phyloP scores from a whole-genome alignment of 2,329 filamentous ascomycete genomes.

The Aspergillus vadensis region DNA sequence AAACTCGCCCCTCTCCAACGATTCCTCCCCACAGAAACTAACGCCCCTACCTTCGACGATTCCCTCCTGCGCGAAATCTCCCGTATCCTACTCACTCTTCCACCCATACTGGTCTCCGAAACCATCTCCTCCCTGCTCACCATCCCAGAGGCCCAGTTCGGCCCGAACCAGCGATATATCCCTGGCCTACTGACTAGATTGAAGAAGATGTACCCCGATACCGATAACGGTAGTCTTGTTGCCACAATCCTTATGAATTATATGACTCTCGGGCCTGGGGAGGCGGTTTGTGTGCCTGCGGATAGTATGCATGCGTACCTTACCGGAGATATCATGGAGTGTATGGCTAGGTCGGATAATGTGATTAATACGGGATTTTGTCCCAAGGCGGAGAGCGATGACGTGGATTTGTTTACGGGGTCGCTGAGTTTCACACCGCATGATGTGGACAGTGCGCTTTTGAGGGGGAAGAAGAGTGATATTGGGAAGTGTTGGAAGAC shows the following conservation, averaged over 20 bases:
- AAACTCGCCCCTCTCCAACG: conserved; percentile 54
- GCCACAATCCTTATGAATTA: conserved; percentile 76
- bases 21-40: conserved; percentile 50
- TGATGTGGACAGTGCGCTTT: conserved; percentile 56
- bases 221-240: conserved; percentile 68
- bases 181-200: conserved; percentile 66
- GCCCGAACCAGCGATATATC: conserved; percentile 57
- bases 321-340: conserved; percentile 73
- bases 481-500: conserved; percentile 63
- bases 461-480: conserved; percentile 53
- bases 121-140: conserved; percentile 56
- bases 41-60: conserved; percentile 55
- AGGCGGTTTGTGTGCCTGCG: conserved; percentile 70
- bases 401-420: conserved; percentile 63
- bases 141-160: conserved; percentile 53
- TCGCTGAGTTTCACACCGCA: conserved; percentile 67
- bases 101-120: conserved; percentile 55
- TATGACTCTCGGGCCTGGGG: conserved; percentile 64
- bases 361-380: conserved; percentile 76
- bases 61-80: conserved; percentile 60
- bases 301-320: conserved; percentile 76
- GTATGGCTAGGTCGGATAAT: conserved; percentile 75
- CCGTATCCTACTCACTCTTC: conserved; percentile 54
- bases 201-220: conserved; percentile 62
- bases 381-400: conserved; percentile 65